Evolutionary conservation across 805 yeast genomes (phyloP).

Genomic region (Cyberlindnera veronae): DNA sequence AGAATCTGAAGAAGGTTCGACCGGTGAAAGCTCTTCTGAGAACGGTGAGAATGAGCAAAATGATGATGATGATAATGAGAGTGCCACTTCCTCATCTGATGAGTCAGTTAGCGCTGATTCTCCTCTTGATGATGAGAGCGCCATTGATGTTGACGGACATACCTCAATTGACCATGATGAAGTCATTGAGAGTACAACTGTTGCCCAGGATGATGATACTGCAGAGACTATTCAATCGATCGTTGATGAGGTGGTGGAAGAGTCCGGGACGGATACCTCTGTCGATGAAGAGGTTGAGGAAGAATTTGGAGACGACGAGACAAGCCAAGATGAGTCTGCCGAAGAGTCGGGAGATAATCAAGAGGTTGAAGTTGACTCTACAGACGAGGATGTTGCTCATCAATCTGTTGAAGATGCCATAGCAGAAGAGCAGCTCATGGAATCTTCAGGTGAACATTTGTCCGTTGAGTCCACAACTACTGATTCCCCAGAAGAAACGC

Average conservation of each 20-base stretch:
- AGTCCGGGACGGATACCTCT: background rate
- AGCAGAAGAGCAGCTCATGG: too few relatives aligned
- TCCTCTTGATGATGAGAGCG: background rate
- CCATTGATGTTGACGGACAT: conserved; percentile 1
- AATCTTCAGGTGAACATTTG: too few relatives aligned
- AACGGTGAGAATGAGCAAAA: background rate
- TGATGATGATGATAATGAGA: conserved; percentile 1
- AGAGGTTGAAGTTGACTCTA: too few relatives aligned
- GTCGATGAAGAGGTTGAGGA: conserved; percentile 1
- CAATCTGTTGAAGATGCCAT: too few relatives aligned
- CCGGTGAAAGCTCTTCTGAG: background rate
- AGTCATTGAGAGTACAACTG: background rate
- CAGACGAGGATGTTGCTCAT: too few relatives aligned
- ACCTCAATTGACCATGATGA: background rate
- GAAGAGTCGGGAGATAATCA: too few relatives aligned
- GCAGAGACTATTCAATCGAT: background rate
- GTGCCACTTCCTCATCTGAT: too few relatives aligned
- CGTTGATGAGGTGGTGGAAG: background rate
- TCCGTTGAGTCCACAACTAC: background rate
- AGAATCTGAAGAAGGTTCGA: background rate
- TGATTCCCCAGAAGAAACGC: too few relatives aligned
- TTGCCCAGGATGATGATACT: background rate
- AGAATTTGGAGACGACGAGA: conserved; percentile 4
- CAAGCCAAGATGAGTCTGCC: background rate
- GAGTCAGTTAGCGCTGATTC: too few relatives aligned